Evolutionary conservation across 768 basidiomycete species (phyloP).

Genomic region (Suillus sp.): DNA sequence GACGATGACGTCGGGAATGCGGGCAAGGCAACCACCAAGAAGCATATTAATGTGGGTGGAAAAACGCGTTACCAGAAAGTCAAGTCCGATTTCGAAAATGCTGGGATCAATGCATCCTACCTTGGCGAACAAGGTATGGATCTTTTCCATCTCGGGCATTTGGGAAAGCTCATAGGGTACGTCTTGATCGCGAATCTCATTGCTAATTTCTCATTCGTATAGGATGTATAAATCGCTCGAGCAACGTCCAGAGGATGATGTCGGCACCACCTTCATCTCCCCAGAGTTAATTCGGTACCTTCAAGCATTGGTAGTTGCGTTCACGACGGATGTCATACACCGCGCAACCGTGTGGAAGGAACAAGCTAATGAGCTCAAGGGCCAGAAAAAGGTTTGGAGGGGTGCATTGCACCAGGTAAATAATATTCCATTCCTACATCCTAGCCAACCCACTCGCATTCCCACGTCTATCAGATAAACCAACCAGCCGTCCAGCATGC

Average conservation of each 20-base stretch:
- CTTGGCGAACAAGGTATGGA: conserved; percentile 46
- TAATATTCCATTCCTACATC: not conserved
- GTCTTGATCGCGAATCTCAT: conserved; percentile 28
- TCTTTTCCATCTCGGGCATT: conserved; percentile 38
- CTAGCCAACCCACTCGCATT: not conserved
- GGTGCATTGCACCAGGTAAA: conserved; percentile 18
- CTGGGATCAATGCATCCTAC: conserved; percentile 47
- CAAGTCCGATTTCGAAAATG: conserved; percentile 40
- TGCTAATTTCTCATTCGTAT: conserved; percentile 22
- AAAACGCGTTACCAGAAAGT: conserved; percentile 43
- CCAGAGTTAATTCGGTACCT: conserved; percentile 49
- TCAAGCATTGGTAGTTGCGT: conserved; percentile 47
- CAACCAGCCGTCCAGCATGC: conserved; percentile 49
- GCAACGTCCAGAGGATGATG: conserved; percentile 22
- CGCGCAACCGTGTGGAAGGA: conserved; percentile 56
- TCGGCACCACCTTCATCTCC: conserved; percentile 25
- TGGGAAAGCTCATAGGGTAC: conserved; percentile 45
- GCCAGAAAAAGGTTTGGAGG: conserved; percentile 62
- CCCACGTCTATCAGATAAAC: conserved; percentile 41
- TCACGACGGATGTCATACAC: conserved; percentile 53
- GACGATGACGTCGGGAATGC: conserved; percentile 11
- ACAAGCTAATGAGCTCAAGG: conserved; percentile 59
- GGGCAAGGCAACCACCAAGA: conserved; percentile 15
- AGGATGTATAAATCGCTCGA: conserved; percentile 32
- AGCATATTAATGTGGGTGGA: conserved; percentile 39